Evolutionary conservation across 2,329 filamentous ascomycete genomes (phyloP).

Genomic region (Hymenoscyphus repandus): DNA sequence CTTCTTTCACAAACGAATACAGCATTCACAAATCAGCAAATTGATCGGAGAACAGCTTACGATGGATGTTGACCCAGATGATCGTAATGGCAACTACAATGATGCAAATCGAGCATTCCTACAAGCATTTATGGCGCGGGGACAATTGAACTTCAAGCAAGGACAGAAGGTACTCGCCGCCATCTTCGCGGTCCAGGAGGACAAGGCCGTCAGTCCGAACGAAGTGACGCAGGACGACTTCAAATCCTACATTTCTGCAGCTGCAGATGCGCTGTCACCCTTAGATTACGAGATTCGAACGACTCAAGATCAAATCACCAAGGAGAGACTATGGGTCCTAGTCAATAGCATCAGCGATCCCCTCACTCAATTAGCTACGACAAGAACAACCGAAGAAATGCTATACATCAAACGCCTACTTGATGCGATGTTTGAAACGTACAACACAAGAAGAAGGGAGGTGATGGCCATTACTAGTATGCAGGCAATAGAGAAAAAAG

Average conservation of each 20-base stretch:
- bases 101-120: slow-evolving; percentile 82
- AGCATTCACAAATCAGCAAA: not conserved
- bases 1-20: not conserved
- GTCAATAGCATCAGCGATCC: slow-evolving; percentile 85
- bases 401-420: slow-evolving; percentile 83
- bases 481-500: slow-evolving; percentile 67
- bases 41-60: not conserved
- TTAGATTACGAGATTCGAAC: slow-evolving; percentile 87
- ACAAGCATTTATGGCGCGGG: slow-evolving; percentile 77
- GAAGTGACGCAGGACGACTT: slow-evolving; percentile 67
- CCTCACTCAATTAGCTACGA: slow-evolving; percentile 81
- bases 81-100: slow-evolving; percentile 20
- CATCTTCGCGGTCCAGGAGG: slow-evolving; percentile 55
- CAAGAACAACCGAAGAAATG: slow-evolving; percentile 76
- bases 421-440: slow-evolving; percentile 85
- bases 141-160: slow-evolving; percentile 70
- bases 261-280: slow-evolving; percentile 67
- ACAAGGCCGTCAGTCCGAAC: slow-evolving; percentile 44
- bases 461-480: slow-evolving; percentile 76
- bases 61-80: slow-evolving; percentile 12
- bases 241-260: slow-evolving; percentile 59
- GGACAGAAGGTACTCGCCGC: slow-evolving; percentile 69
- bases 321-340: slow-evolving; percentile 69
- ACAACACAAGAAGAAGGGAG: slow-evolving; percentile 76
- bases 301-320: slow-evolving; percentile 61